Evolutionary conservation across 2,329 filamentous ascomycete species (phyloP), one percentile per base, ranked within the genome.

Genomic region (Pseudogymnoascus destructans): DNA sequence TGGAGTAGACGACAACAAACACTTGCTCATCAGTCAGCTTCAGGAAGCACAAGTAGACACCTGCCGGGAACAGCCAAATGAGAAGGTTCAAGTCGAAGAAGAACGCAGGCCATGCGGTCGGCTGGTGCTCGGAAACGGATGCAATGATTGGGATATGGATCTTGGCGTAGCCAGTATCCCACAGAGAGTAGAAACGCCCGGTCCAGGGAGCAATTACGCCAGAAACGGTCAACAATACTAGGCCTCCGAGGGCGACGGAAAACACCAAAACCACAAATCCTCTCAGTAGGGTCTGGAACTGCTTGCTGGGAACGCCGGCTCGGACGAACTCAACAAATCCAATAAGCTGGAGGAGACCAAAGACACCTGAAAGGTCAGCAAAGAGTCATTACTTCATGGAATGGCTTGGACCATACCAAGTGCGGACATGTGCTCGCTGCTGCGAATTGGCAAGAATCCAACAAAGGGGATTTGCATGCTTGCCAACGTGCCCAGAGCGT

Each of bases 381-480:
- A 13, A 32, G 13, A 59, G 63, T 60, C 25, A 13, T 11, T 35
- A 27, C 0, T 5, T 17, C 19, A 32, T 30, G 30, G 27, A 36
- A 32, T 52, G 5, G 9, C 5, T 10, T 19, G 25, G 23, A 55
- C 72, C 81, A 70, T 76, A 91, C 90, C 91, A 15, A 98, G 77
- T 21, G 93, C 90, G 59, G 93, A 88, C 92, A 98, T 98, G 73
- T 98, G 93, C 74, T 98, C 93, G 74, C 90, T 96, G 70, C 89
- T 97, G 71, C 89, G 87, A 69, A 98, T 89, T 21, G 93, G 92
- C 74, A 95, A 74, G 77, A 98, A 98, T 60, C 93, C 93, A 59
- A 98, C 95, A 68, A 98, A 98, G 3, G 93, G 93, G 75, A 98
- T 93, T 74, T 98, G 93, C 92, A 98, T 97, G 76, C 90, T 95